Evolutionary conservation across 495 filamentous ascomycete species (phyloP).

Genomic region (Aspergillus hancockii): DNA sequence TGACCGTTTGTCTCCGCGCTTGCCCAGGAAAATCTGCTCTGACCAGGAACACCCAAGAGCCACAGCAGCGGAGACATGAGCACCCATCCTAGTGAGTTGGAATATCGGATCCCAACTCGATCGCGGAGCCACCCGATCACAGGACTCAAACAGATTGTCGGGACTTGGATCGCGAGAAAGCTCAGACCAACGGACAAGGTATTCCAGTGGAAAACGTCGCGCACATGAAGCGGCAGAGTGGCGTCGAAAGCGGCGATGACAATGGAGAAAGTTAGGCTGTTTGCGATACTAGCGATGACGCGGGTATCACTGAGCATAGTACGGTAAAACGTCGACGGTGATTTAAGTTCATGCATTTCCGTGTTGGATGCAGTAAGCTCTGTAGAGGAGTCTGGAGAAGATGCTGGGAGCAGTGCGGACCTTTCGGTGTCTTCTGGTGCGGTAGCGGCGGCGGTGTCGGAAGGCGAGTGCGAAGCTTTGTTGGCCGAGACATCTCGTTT

Average conservation of each 20-base stretch:
- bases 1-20: constrained; percentile 19
- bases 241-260: constrained; percentile 30
- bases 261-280: constrained; percentile 19
- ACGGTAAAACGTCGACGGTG: constrained; percentile 12
- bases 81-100: constrained; percentile 25
- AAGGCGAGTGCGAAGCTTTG: not conserved
- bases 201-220: constrained; percentile 31
- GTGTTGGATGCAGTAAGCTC: not conserved
- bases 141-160: constrained; percentile 25
- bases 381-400: constrained; percentile 2
- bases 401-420: constrained; percentile 1
- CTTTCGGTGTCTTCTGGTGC: not conserved
- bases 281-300: constrained; percentile 26
- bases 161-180: constrained; percentile 30
- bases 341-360: constrained; percentile 8
- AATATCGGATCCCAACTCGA: constrained; percentile 24
- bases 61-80: constrained; percentile 23
- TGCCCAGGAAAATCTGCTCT: constrained; percentile 22
- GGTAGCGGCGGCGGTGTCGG: not conserved
- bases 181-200: constrained; percentile 28
- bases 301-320: constrained; percentile 23
- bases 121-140: constrained; percentile 31
- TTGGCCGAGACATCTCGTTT: constrained; percentile 9
- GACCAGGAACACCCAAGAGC: constrained; percentile 28
- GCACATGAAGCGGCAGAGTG: constrained; percentile 34